These are phyloP conservation scores for Perkinsus marinus DNA, from an alignment of 169 alveolate genomes.

Conservation along the genomic window DNA sequence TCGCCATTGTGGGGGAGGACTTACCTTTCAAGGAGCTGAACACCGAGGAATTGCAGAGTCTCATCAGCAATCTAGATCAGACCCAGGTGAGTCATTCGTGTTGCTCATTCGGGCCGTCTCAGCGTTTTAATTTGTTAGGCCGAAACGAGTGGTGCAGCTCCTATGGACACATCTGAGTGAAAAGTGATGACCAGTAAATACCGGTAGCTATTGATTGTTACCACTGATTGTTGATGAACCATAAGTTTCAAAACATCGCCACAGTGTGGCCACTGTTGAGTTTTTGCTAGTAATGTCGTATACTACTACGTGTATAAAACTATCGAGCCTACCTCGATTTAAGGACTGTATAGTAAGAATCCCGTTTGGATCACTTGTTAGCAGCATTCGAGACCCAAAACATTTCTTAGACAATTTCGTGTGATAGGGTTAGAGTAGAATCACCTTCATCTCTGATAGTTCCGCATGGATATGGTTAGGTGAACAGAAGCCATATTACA, in stretches of 20 bases:
- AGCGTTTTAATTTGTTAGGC: background rate
- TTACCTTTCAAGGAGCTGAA: constrained; percentile 16
- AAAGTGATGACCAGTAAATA: background rate
- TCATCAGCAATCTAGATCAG: background rate
- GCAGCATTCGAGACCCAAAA: too few species aligned
- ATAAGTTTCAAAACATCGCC: background rate
- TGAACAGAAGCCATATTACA: too few species aligned
- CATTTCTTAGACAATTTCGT: too few species aligned
- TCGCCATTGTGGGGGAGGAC: constrained; percentile 27
- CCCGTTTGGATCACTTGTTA: too few species aligned
- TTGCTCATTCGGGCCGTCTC: background rate
- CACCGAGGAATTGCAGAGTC: background rate
- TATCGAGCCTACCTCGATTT: too few species aligned
- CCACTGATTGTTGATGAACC: background rate
- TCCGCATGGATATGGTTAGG: too few species aligned
- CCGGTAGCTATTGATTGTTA: background rate
- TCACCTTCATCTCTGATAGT: too few species aligned
- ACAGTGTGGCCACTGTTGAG: background rate
- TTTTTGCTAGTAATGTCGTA: too few species aligned
- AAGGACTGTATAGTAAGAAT: too few species aligned
- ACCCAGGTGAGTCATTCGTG: background rate
- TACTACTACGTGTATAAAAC: too few species aligned
- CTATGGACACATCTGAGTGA: background rate
- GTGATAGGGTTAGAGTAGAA: too few species aligned
- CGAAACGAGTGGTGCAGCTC: background rate